These are phyloP conservation scores for Hemisphaericaspora xylanilytica DNA, from an alignment of 1,139 yeast genomes.

Conservation along the genomic window DNA sequence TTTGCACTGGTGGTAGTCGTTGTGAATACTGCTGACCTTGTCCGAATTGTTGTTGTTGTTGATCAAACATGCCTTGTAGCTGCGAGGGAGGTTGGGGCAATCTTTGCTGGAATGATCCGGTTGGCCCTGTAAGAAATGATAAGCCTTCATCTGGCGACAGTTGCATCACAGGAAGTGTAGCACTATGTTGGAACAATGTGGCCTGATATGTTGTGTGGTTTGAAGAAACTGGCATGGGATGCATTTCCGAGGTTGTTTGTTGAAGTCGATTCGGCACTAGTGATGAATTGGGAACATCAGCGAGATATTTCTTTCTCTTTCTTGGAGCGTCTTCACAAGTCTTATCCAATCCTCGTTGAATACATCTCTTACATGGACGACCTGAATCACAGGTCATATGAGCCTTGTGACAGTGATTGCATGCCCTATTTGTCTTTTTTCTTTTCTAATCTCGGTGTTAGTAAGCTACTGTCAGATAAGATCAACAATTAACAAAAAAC, in stretches of 20 bases:
- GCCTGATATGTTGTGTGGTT: constrained; percentile 15
- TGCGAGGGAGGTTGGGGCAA: constrained; percentile 3
- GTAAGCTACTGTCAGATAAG: too few species aligned
- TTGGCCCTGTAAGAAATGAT: neutral
- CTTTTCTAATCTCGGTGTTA: constrained; percentile 27
- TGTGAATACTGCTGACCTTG: constrained; percentile 2
- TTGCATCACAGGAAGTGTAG: constrained; percentile 13
- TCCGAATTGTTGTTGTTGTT: constrained; percentile 4
- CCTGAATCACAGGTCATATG: constrained; percentile 83
- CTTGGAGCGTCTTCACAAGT: constrained; percentile 89
- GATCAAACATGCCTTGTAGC: constrained; percentile 1
- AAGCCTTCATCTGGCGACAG: constrained; percentile 4
- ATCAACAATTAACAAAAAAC: too few species aligned
- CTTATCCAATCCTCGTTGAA: constrained; percentile 62
- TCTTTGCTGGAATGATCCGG: constrained; percentile 6
- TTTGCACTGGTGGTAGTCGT: constrained; percentile 1
- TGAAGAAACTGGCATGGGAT: constrained; percentile 1
- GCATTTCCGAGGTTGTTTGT: constrained; percentile 5
- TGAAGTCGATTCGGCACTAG: constrained; percentile 8
- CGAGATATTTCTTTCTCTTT: constrained; percentile 76
- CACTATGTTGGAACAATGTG: constrained; percentile 17
- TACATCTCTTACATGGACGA: constrained; percentile 83
- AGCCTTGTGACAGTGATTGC: constrained; percentile 80
- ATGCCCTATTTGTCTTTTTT: constrained; percentile 74
- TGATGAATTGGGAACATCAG: constrained; percentile 45